Conservation (phyloP, 2,329 filamentous ascomycete genomes). For the Cytospora schulzeri region DNA sequence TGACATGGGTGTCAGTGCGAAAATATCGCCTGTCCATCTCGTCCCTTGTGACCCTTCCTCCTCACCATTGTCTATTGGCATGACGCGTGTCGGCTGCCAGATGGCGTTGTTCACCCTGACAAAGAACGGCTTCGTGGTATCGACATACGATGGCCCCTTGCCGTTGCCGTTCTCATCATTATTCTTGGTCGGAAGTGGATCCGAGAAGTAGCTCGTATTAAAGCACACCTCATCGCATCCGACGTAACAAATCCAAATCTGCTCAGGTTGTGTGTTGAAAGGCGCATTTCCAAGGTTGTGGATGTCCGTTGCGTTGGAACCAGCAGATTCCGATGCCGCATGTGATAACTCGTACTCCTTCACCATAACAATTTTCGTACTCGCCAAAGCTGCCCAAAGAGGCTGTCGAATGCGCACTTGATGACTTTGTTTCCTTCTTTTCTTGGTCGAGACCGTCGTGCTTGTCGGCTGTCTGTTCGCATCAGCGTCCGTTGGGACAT, state of each 20-base stretch:
- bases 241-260: slow-evolving; percentile 81
- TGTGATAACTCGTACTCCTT: slow-evolving; percentile 87
- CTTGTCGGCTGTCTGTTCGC: slow-evolving; percentile 56
- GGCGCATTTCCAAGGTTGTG: slow-evolving; percentile 77
- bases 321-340: slow-evolving; percentile 70
- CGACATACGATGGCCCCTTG: slow-evolving; percentile 53
- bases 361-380: slow-evolving; percentile 94
- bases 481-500: slow-evolving; percentile 56
- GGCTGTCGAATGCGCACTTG: slow-evolving; percentile 89
- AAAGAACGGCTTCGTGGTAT: slow-evolving; percentile 74
- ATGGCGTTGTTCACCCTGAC: slow-evolving; percentile 77
- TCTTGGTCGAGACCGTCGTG: slow-evolving; percentile 67
- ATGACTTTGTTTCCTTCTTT: slow-evolving; percentile 86
- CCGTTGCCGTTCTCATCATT: slow-evolving; percentile 43
- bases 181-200: slow-evolving; percentile 15
- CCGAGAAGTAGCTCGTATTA: slow-evolving; percentile 65
- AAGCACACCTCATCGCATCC: slow-evolving; percentile 78
- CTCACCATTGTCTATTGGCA: slow-evolving; percentile 46
- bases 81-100: slow-evolving; percentile 78
- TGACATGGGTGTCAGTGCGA: slow-evolving; percentile 68
- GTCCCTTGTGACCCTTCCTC: slow-evolving; percentile 44
- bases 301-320: slow-evolving; percentile 74
- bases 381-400: slow-evolving; percentile 90
- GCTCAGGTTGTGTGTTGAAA: slow-evolving; percentile 68
- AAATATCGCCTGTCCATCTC: slow-evolving; percentile 72